These are phyloP conservation scores for Naganishia vaughanmartiniae DNA, from an alignment of 768 basidiomycete species.

Conservation along the genomic window DNA sequence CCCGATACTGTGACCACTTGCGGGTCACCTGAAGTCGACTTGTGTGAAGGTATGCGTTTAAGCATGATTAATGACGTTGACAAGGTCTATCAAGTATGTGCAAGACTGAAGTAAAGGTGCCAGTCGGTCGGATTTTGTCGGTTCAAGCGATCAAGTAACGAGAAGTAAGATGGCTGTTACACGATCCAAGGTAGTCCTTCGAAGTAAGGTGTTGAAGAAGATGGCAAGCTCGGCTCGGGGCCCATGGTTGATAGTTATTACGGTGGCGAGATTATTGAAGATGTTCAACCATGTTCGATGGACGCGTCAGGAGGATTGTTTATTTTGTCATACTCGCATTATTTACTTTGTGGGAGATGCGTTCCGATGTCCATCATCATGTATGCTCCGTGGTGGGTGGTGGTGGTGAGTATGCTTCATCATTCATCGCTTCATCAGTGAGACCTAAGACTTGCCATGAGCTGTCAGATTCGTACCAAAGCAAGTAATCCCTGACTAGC, in stretches of 20 bases:
- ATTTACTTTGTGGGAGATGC: conserved; percentile 8
- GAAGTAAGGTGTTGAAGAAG: neutral
- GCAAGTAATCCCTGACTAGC: too few species aligned
- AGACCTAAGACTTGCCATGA: too few species aligned
- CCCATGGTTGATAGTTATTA: neutral
- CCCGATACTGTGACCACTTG: conserved; percentile 43
- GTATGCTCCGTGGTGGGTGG: too few species aligned
- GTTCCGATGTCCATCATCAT: neutral
- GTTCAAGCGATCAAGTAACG: neutral
- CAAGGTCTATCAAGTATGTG: neutral
- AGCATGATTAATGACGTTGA: conserved; percentile 40
- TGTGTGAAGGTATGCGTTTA: conserved; percentile 35
- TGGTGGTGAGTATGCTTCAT: neutral
- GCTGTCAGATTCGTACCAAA: too few species aligned
- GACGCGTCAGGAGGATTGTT: conserved; percentile 18
- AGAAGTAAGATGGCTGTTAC: neutral
- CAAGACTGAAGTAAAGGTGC: neutral
- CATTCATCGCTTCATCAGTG: neutral
- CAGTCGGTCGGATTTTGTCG: neutral
- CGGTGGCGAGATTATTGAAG: conserved; percentile 9
- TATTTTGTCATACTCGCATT: conserved; percentile 15
- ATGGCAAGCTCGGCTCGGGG: neutral
- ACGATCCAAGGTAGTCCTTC: neutral
- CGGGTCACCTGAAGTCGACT: conserved; percentile 38
- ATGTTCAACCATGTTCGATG: conserved; percentile 15